These are phyloP conservation scores for Macrophomina pseudophaseolina DNA, from an alignment of 2,329 filamentous ascomycete species.

Conservation along the genomic window DNA sequence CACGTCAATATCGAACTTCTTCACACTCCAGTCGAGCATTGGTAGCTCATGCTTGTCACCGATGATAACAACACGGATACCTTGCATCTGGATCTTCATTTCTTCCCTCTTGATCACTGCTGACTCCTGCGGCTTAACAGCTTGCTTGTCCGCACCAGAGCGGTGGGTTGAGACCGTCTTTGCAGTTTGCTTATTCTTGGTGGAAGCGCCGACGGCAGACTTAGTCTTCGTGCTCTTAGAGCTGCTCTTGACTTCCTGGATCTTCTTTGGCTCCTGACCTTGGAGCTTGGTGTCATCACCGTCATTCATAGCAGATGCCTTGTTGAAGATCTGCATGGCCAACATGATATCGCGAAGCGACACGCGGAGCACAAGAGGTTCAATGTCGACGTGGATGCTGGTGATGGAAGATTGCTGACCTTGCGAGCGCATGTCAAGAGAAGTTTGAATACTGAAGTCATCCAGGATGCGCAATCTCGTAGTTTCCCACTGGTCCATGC, in stretches of 20 bases:
- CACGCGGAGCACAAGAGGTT: conserved; percentile 86
- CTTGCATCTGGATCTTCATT: conserved; percentile 83
- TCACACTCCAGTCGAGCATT: conserved; percentile 90
- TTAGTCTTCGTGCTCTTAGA: conserved; percentile 52
- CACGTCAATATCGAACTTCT: conserved; percentile 82
- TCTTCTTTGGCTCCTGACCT: conserved; percentile 61
- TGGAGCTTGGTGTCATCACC: conserved; percentile 50
- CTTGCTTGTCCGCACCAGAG: conserved; percentile 59
- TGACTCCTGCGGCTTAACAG: conserved; percentile 59
- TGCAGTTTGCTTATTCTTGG: conserved; percentile 47
- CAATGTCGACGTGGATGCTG: conserved; percentile 84
- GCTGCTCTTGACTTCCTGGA: conserved; percentile 56
- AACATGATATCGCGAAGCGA: conserved; percentile 94
- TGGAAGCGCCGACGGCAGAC: conserved; percentile 53
- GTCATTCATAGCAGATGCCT: conserved; percentile 85
- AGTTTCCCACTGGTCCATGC: conserved; percentile 97
- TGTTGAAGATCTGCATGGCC: conserved; percentile 88
- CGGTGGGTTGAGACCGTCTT: conserved; percentile 51
- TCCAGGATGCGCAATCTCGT: conserved; percentile 90
- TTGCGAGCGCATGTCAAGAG: conserved; percentile 75
- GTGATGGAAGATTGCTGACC: conserved; percentile 66
- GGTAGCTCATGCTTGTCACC: conserved; percentile 95
- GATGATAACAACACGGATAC: conserved; percentile 89
- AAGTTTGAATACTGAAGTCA: conserved; percentile 90
- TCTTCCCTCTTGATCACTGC: conserved; percentile 73